These are phyloP conservation scores for Coemansia sp. DNA, from an alignment of 192 early-diverging fungal genomes.

Conservation along the genomic window DNA sequence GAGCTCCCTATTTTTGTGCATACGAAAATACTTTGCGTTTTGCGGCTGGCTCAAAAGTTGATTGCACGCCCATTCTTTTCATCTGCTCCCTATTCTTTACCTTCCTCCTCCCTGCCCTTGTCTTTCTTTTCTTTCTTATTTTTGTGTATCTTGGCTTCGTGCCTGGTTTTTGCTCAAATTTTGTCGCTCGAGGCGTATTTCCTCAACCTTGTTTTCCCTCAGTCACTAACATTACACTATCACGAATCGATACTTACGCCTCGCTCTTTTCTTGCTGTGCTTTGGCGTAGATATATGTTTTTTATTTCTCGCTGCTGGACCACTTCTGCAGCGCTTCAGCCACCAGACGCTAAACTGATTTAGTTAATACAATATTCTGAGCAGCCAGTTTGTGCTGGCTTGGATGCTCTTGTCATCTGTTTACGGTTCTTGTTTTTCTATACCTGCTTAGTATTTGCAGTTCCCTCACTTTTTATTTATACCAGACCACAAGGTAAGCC, in stretches of 20 bases:
- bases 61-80: neutral
- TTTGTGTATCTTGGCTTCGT: slow-evolving; percentile 12
- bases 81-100: slow-evolving; percentile 14
- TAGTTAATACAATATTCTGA: neutral
- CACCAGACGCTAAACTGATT: neutral
- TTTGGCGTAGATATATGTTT: neutral
- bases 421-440: neutral
- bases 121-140: neutral
- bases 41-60: neutral
- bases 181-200: slow-evolving; percentile 10
- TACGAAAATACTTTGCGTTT: neutral
- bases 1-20: neutral
- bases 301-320: too few relatives aligned
- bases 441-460: neutral
- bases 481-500: neutral
- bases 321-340: neutral
- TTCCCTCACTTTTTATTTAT: neutral
- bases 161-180: slow-evolving; percentile 4
- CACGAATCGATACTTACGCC: slow-evolving; percentile 1
- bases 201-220: neutral
- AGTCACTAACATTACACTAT: neutral
- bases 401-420: neutral
- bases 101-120: slow-evolving; percentile 4
- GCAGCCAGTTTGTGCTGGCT: neutral
- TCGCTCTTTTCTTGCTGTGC: neutral